Evolutionary conservation across 2,329 filamentous ascomycete species (phyloP).

Genomic region (Arthrobotrys sinensis): DNA sequence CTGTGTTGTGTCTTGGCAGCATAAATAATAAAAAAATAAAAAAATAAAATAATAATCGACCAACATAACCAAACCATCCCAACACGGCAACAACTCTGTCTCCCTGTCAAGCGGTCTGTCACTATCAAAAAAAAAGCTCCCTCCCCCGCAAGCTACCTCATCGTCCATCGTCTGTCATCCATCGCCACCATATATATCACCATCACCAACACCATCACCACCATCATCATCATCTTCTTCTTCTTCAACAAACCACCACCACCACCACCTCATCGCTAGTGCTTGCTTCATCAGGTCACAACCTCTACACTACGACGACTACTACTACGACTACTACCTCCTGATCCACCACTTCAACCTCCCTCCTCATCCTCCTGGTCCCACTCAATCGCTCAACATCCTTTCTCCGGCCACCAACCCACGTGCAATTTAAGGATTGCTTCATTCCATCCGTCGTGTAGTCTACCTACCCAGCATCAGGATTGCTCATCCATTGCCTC

Average conservation of each 20-base stretch:
- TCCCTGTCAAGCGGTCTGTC: no score
- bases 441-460: slow-evolving; percentile 18
- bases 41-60: background rate
- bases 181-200: background rate
- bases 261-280: background rate
- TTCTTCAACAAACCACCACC: background rate
- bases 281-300: background rate
- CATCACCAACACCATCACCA: background rate
- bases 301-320: no score
- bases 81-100: no score
- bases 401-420: slow-evolving; percentile 42
- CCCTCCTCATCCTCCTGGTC: no score
- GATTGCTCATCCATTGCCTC: no score
- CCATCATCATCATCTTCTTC: background rate
- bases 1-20: background rate
- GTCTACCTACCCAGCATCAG: background rate
- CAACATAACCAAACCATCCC: background rate
- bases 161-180: no score
- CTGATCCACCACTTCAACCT: background rate
- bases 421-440: slow-evolving; percentile 21
- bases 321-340: no score
- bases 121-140: no score
- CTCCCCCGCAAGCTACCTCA: no score
- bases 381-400: no score
- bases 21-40: background rate